Evolutionary conservation across 179 eudicot species (phyloP), one percentile per base, ranked within the genome.

Genomic region (Nepenthes alata): DNA sequence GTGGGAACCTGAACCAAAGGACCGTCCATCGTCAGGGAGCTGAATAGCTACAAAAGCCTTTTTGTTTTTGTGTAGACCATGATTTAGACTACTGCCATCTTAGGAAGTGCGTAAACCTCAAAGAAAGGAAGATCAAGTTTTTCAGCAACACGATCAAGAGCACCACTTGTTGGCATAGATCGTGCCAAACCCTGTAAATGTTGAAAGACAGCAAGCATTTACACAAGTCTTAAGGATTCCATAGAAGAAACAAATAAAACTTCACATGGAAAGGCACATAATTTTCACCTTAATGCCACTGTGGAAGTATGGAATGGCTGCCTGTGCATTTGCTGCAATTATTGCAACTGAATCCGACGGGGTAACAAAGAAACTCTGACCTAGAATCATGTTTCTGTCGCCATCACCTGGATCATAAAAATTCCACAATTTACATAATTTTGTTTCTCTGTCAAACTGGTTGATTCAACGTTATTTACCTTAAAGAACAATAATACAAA

Each of bases 91-190:
- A 39, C 47, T 45, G 53, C 57, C 25, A 48, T 47, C 47, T n/a
- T 25, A 13, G 25, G 11, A 61, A 64, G 56, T 45, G 74, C 53
- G 57, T 14, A 39, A 65, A 93, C 98, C 98, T 93, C 98, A 68
- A 85, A 93, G 55, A 93, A 93, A 1, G 94, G 94, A 74, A 93
- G 97, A 54, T 78, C 74, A 64, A 93, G 70, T 60, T 87, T 85
- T 74, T 82, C 79, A 65, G 95, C 96, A 67, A 93, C 98, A 62
- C 96, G 91, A 67, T 93, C 98, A 66, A 93, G 91, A 70, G 98
- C 97, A 70, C 97, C 97, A 79, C 98, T 93, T 66, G 98, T 93
- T 47, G 97, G 98, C 98, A 93, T 93, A 52, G 98, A 93, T 73
- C 98, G 80, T 47, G 98, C 98, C 65, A 79, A 76, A 54, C 83